Percentiles rank a stretch among this genome's conserved stretches.
Evolutionary conservation across 768 basidiomycete genomes (phyloP).

Genomic region (Lactifluus echinatus): DNA sequence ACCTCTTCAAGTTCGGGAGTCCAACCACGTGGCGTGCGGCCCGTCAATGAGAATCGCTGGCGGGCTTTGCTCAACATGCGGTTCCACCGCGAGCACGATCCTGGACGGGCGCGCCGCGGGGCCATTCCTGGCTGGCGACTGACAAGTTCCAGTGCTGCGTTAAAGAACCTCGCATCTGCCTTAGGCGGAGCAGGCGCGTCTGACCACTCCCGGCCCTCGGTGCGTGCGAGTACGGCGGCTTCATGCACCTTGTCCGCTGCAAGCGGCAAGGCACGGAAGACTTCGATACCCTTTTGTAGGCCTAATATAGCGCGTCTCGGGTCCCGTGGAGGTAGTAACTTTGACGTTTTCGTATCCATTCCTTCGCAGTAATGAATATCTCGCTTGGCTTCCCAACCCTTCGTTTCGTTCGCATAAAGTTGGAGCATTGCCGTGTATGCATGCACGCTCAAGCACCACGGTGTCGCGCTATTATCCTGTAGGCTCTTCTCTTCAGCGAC

Average conservation of each 20-base stretch:
- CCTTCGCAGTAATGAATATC: constrained; percentile 19
- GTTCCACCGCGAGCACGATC: constrained; percentile 27
- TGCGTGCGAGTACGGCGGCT: background rate
- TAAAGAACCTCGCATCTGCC: constrained; percentile 61
- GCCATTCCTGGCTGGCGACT: constrained; percentile 12
- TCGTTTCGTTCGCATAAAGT: constrained; percentile 43
- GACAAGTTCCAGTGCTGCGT: constrained; percentile 43
- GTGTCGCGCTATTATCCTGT: constrained; percentile 30
- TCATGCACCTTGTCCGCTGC: background rate
- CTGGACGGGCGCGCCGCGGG: constrained; percentile 18
- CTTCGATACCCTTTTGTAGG: constrained; percentile 3
- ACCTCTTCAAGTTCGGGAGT: constrained; percentile 13
- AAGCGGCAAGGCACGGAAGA: constrained; percentile 3
- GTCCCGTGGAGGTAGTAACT: background rate
- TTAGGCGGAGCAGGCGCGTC: background rate
- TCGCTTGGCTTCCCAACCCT: constrained; percentile 18
- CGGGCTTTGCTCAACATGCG: constrained; percentile 22
- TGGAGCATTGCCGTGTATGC: constrained; percentile 70
- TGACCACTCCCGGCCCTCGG: background rate
- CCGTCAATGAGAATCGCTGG: background rate
- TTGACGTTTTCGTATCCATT: background rate
- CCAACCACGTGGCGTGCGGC: constrained; percentile 5
- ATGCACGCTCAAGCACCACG: constrained; percentile 59
- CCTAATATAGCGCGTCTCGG: background rate
- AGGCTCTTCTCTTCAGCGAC: constrained; percentile 47